Base-by-base conservation (phyloP, 2,329 filamentous ascomycete species). In the Ceratocystis cubensis region DNA sequence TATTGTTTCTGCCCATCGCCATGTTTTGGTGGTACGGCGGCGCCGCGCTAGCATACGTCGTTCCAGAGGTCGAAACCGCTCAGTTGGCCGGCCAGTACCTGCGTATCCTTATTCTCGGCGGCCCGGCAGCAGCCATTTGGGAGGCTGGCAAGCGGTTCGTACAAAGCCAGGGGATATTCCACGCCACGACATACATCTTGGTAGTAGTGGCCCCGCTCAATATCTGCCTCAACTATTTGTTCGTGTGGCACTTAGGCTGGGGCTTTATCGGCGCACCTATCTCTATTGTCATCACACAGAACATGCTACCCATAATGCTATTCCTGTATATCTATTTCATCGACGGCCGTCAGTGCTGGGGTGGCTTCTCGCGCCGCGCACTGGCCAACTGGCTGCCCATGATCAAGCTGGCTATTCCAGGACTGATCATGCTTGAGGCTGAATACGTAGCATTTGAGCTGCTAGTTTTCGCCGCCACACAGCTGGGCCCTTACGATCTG, bases 371-470 rank as follows among this genome's bases (percentile, higher is more conserved):
- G 61, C 80, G 77, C 69, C 82, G 83, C 41, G 88, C 88, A 6
- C 79, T 91, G 63, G 78, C 79, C 63, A 93, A 93, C 73, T 94
- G 89, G 89, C 67, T 65, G n/a, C 67, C 67, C 7, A 95, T 96
- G 93, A 84, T 97, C 71, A 84, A 85, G 61, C 86, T 97, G 46
- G 91, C 93, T 0, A 78, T 96, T 13, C 92, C 93, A 0, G 93
- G 93, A 1, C 85, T 97, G 74, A 79, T 96, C 70, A 96, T 96
- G 92, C 88, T 97, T 1, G 86, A 95, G 74, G 91, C 93, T 4
- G 93, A 97, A 74, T 96, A 89, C 77, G 82, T 96, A 10, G 91
- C 92, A 5, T 97, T 97, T 74, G 93, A 97, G 75, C 85, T 96
- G 62, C 79, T 96, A 69, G 96, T 91, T 0, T 80, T 96, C n/a